These are phyloP conservation scores for Jaltomata sinuosa DNA, from an alignment of 257 asterid genomes.

Conservation along the genomic window DNA sequence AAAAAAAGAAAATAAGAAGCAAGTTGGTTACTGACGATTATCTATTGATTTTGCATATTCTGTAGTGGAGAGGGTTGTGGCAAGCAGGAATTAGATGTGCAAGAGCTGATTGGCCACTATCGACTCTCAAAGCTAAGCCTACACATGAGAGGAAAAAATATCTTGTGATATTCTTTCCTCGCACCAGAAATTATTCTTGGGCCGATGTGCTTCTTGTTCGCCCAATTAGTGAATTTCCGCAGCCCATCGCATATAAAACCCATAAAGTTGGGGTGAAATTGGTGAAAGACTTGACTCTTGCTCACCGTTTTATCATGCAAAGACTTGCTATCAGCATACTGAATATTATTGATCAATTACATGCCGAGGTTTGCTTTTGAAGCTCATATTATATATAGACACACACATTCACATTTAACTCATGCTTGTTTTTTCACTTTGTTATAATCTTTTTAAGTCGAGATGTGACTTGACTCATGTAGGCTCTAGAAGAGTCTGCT, in stretches of 20 bases:
- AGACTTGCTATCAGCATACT: conserved; percentile 86
- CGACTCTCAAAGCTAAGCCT: conserved; percentile 90
- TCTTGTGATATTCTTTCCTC: conserved; percentile 90
- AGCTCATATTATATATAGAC: neutral
- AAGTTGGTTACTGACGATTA: conserved; percentile 5
- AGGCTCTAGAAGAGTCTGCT: conserved; percentile 81
- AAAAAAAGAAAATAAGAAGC: neutral
- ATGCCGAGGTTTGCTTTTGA: conserved; percentile 62
- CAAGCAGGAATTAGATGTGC: conserved; percentile 96
- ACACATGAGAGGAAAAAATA: conserved; percentile 89
- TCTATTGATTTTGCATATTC: conserved; percentile 9
- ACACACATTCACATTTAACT: neutral
- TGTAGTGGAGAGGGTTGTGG: conserved; percentile 98
- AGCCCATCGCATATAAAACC: conserved; percentile 77
- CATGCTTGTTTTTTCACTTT: neutral
- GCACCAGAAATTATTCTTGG: conserved; percentile 88
- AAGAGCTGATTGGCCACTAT: conserved; percentile 87
- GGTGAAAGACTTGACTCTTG: conserved; percentile 79
- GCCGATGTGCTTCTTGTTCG: conserved; percentile 89
- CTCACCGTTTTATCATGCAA: conserved; percentile 83
- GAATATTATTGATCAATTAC: conserved; percentile 72
- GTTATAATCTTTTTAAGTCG: neutral
- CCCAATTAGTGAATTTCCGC: conserved; percentile 68
- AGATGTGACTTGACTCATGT: conserved; percentile 17
- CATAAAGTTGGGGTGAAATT: conserved; percentile 66